Conservation (phyloP, 495 filamentous ascomycete species). For the Neurospora sublineolata region DNA sequence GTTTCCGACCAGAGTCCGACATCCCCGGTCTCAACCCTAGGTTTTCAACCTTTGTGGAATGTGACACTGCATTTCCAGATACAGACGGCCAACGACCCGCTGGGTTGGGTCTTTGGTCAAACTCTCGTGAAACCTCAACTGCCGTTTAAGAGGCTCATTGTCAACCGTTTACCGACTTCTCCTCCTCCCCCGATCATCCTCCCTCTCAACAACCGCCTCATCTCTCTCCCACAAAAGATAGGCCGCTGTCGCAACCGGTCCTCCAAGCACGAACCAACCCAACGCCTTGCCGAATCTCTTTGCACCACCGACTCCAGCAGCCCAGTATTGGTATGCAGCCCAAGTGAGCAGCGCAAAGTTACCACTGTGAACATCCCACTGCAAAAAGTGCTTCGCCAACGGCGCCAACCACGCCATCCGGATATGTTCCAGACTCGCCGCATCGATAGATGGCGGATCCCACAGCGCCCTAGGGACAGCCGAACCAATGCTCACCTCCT, state of each 20-base stretch:
- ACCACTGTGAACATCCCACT: conserved; percentile 48
- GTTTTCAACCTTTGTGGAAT: background rate
- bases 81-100: background rate
- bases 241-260: conserved; percentile 39
- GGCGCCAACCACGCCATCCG: conserved; percentile 31
- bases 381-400: conserved; percentile 42
- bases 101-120: background rate
- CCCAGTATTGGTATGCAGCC: conserved; percentile 38
- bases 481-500: conserved; percentile 30
- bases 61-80: background rate
- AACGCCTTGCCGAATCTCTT: conserved; percentile 29
- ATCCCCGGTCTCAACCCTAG: background rate
- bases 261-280: conserved; percentile 32
- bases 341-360: conserved; percentile 41
- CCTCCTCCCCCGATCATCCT: background rate
- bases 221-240: conserved; percentile 49
- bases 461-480: conserved; percentile 17
- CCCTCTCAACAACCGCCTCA: conserved; percentile 13
- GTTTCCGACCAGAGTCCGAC: background rate
- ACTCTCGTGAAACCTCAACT: background rate
- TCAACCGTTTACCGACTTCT: background rate
- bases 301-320: conserved; percentile 19
- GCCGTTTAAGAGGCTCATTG: background rate
- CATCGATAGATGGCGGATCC: conserved; percentile 12
- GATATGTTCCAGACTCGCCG: conserved; percentile 12